Conservation (phyloP, 2,329 filamentous ascomycete genomes). For the Knufia fluminis region DNA sequence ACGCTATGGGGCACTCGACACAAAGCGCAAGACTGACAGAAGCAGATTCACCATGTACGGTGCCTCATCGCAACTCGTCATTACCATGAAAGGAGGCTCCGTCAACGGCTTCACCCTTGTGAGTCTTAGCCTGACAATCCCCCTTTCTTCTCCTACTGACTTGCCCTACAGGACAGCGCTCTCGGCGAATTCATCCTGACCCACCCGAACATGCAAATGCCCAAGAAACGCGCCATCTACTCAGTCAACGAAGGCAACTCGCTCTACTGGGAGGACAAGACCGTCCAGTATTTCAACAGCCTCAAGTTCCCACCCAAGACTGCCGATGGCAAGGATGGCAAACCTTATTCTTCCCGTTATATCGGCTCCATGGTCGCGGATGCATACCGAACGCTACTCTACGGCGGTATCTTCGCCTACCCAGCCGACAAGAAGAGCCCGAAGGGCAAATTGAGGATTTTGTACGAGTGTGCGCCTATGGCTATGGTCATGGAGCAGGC, state of each 20-base stretch:
- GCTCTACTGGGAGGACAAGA: conserved; percentile 85
- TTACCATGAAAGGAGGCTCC: conserved; percentile 85
- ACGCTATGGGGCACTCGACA: neutral
- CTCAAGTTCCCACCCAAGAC: conserved; percentile 67
- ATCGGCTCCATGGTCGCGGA: conserved; percentile 94
- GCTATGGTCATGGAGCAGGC: conserved; percentile 98
- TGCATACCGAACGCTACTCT: conserved; percentile 88
- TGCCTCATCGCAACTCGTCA: conserved; percentile 87
- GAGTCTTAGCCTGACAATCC: too few species aligned
- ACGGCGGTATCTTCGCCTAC: conserved; percentile 96
- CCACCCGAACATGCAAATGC: conserved; percentile 87
- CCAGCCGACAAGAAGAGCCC: conserved; percentile 96
- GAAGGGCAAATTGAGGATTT: conserved; percentile 92
- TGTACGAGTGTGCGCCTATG: conserved; percentile 99
- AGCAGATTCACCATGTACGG: conserved; percentile 99
- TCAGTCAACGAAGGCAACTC: conserved; percentile 98
- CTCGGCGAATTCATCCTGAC: conserved; percentile 98
- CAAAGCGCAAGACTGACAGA: conserved; percentile 8
- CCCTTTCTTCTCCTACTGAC: too few species aligned
- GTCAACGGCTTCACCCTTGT: conserved; percentile 93
- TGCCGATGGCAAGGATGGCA: conserved; percentile 43
- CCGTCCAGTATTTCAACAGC: conserved; percentile 78
- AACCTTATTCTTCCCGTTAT: conserved; percentile 91
- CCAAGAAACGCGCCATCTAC: conserved; percentile 75
- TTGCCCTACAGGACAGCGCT: conserved; percentile 56